A percentile compares a stretch with the other conserved stretches of the same genome.
These are phyloP conservation scores for Chaetomium sp. DNA, from an alignment of 2,329 filamentous ascomycete genomes.

Conservation along the genomic window DNA sequence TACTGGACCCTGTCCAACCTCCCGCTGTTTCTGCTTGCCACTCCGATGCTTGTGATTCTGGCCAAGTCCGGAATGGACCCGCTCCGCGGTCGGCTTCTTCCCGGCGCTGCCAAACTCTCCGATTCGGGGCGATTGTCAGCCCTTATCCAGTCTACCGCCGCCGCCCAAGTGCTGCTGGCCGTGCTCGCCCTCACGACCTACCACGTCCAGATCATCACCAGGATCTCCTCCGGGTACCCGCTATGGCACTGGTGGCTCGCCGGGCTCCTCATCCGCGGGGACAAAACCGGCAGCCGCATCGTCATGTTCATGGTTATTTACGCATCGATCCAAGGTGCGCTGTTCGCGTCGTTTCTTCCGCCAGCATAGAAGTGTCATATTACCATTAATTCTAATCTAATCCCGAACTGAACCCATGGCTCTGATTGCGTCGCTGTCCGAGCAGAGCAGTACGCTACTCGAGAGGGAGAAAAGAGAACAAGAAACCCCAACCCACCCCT, in stretches of 20 bases:
- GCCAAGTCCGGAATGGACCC: conserved; percentile 58
- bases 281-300: conserved; percentile 40
- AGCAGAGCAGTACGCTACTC: not conserved
- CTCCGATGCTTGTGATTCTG: conserved; percentile 73
- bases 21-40: conserved; percentile 82
- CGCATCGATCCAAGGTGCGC: conserved; percentile 74
- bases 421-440: not conserved
- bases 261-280: conserved; percentile 44
- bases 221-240: conserved; percentile 84
- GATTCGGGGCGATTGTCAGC: conserved; percentile 30
- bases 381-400: conserved; percentile 5
- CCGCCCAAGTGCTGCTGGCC: conserved; percentile 72
- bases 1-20: conserved; percentile 91
- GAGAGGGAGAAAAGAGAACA: not conserved
- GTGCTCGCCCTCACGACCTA: conserved; percentile 74
- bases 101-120: conserved; percentile 8
- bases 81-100: conserved; percentile 21
- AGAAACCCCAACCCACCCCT: not conserved
- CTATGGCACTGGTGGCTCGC: conserved; percentile 87
- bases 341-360: conserved; percentile 90
- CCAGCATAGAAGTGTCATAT: conserved; percentile 62
- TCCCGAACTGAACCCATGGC: not conserved
- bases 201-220: conserved; percentile 91
- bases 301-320: conserved; percentile 79
- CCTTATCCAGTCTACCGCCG: conserved; percentile 61